Evolutionary conservation across 176 grass and related monocot genomes (phyloP), one percentile per base, ranked within the genome.

Genomic region (Alloteropsis semialata): DNA sequence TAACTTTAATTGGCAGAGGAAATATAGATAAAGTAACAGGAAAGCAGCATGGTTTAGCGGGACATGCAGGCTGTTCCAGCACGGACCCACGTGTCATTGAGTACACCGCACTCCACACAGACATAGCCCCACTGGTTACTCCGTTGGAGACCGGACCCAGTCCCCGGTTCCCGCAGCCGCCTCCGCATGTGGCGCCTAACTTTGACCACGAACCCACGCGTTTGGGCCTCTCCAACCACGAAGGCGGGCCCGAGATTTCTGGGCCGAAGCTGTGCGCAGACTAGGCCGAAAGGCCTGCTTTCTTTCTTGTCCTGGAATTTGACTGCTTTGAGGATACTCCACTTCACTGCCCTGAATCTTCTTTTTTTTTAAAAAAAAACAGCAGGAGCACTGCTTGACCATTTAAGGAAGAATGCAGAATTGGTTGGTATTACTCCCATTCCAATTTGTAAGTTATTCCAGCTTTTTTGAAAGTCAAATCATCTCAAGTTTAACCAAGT

Each of bases 1-100:
- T 74, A 72, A 32, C 10, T 65, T 45, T n/a, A 56, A 67, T 56
- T 22, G 55, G 34, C 14, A 68, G 19, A 58, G 18, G 50, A 21
- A 7, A 53, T 5, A 3, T 13, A 43, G 39, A 42, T 15, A 10
- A 25, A 48, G 15, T 18, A 18, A 18, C 5, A 14, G 46, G 46
- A 7, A 37, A 11, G 24, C 56, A 45, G 65, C 57, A 21, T 48
- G 61, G 44, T 5, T 64, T 38, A 51, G 4, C 77, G 61, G 44
- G 15, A 11, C 43, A 6, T 6, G 11, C 29, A 67, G 19, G 61
- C 48, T 67, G 61, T 80, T 36, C 27, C 3, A 14, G 63, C 8
- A 0, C 3, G 42, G 79, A 22, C 79, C 85, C 72, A 82, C 53
- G 2, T 61, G 32, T 76, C 78, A 87, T 49, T 8, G 58, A 78